These are phyloP conservation scores for Yamadazyma buinensis DNA, from an alignment of 1,139 yeast species.

Conservation along the genomic window DNA sequence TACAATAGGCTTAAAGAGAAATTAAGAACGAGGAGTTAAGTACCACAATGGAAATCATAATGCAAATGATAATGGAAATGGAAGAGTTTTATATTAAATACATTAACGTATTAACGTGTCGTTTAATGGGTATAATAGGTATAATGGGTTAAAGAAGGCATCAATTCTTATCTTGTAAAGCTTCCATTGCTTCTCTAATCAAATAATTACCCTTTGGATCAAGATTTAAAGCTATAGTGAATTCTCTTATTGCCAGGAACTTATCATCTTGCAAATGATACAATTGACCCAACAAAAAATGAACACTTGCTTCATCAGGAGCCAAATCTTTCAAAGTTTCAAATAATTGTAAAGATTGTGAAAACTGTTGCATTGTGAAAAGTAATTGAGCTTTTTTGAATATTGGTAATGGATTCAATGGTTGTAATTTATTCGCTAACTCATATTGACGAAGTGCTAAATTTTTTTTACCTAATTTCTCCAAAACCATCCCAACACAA, in stretches of 20 bases:
- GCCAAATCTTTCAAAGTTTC: conserved; percentile 70
- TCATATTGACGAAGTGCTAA: conserved; percentile 82
- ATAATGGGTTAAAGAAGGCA: no score
- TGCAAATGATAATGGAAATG: no score
- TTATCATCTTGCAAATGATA: conserved; percentile 75
- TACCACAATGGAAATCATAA: no score
- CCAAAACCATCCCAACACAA: conserved; percentile 93
- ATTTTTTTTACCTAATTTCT: conserved; percentile 63
- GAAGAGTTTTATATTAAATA: no score
- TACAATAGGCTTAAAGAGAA: no score
- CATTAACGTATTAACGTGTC: no score
- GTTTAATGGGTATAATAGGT: no score
- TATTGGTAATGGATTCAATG: conserved; percentile 78
- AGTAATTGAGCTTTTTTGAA: conserved; percentile 86
- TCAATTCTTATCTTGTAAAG: conserved; percentile 33
- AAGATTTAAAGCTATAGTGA: conserved; percentile 83
- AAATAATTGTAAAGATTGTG: conserved; percentile 70
- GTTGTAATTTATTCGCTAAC: conserved; percentile 80
- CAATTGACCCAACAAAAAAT: conserved; percentile 81
- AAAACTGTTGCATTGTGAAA: conserved; percentile 66
- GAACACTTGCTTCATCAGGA: conserved; percentile 94
- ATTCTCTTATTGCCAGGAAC: conserved; percentile 77
- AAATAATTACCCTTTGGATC: conserved; percentile 93
- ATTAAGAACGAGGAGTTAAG: no score
- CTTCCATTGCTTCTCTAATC: conserved; percentile 79